Base-by-base conservation (phyloP, 306 rosid species). In the Coriaria nepalensis region DNA sequence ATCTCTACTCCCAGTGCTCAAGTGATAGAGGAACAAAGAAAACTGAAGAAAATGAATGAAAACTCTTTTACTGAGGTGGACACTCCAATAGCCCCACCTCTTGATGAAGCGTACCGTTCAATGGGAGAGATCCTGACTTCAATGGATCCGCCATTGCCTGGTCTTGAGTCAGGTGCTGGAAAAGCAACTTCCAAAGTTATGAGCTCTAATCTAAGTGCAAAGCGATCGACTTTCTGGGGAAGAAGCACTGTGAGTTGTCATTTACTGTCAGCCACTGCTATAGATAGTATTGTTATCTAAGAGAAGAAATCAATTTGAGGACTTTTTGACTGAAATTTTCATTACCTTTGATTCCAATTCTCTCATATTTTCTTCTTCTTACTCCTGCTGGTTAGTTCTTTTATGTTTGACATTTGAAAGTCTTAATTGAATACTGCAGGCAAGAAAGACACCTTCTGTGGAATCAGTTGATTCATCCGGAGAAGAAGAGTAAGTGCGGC, bases 381-480 rank as follows among this genome's bases (percentile, higher is more conserved):
- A 1, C 29, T 20, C 29, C 29, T 20, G 29, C 29, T 20, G 29
- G 29, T 20, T 20, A 20, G 29, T 1, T 20, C 29, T 20, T 20
- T 20, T 20, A 20, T 20, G 29, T 20, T 20, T 20, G 29, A 20
- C 29, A 20, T 20, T 20, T 20, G 29, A 20, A 20, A 20, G 3
- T 20, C 3, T 20, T 1, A 20, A 20, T 20, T 20, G 29, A 20
- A 20, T 57, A 67, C 13, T 60, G 56, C 94, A 85, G 98, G 83
- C 79, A 10, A 82, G 92, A 67, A 92, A 86, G 81, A 79, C 96
- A 4, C 87, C 79, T 0, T 85, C 94, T 33, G 76, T 82, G 74
- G 98, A 92, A 67, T 85, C 98, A 6, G 87, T 82, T 35, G 98
- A 92, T 63, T 92, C 98, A 63, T 82, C 96, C 37, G 95, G 94